Evolutionary conservation across 331 rosid species (phyloP).

Genomic region (Quercus phellos): DNA sequence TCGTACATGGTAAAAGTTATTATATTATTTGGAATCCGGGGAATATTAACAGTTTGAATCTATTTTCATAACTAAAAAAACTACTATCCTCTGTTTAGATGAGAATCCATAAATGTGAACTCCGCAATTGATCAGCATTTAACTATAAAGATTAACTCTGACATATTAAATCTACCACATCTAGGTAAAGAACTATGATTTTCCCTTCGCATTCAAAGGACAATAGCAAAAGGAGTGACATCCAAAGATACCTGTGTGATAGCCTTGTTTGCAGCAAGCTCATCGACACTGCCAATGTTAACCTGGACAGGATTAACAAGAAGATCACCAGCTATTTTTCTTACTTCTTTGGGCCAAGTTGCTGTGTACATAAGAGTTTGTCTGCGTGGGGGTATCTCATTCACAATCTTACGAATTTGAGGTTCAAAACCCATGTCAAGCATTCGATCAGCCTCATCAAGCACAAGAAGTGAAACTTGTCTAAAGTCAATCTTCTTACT

Average conservation of each 20-base stretch:
- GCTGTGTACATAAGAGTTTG: constrained; percentile 99
- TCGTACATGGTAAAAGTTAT: too few species aligned
- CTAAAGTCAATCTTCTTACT: constrained; percentile 80
- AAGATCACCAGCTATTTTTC: constrained; percentile 92
- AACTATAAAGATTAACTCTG: neutral
- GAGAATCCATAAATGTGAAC: neutral
- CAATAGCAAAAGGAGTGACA: neutral
- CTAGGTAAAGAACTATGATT: neutral
- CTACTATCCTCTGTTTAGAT: too few species aligned
- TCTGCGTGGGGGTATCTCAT: constrained; percentile 92
- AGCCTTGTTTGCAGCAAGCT: constrained; percentile 93
- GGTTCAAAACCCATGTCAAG: constrained; percentile 99
- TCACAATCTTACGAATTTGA: constrained; percentile 94
- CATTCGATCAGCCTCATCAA: constrained; percentile 99
- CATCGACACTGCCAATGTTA: constrained; percentile 91
- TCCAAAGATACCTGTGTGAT: constrained; percentile 76
- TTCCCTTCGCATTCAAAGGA: neutral
- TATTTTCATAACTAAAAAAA: too few species aligned
- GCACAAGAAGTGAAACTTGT: constrained; percentile 95
- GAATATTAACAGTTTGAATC: neutral
- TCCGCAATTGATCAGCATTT: neutral
- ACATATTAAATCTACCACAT: neutral
- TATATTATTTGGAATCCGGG: neutral
- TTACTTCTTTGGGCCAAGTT: constrained; percentile 99
- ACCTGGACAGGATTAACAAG: constrained; percentile 96